Evolutionary conservation across 2,329 filamentous ascomycete genomes (phyloP), one percentile per base, ranked within the genome.

Genomic region (Trichophyton verrucosum): DNA sequence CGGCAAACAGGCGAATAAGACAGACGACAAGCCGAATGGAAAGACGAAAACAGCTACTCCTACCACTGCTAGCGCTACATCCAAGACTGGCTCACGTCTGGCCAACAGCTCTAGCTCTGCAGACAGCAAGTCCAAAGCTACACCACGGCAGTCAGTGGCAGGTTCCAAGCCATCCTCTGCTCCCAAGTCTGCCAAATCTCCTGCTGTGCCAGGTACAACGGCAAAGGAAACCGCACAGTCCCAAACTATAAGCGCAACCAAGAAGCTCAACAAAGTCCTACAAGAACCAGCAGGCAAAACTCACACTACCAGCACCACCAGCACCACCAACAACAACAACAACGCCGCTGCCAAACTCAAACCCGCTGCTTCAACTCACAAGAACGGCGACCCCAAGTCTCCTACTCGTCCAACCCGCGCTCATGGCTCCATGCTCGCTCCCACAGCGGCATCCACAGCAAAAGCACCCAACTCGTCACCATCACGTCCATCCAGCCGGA

Each of bases 401-500:
- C 74, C 76, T 8, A 74, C 73, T 33, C 71, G 68, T 53, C 68
- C 76, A 42, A 68, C 69, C 58, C 77, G 75, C 55, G 68, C 76
- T 57, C 72, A 76, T 33, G 66, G 70, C 51, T 74, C 76, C 20
- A 69, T 71, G 57, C 74, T 73, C 7, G 71, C 76, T 3, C 68
- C 74, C 22, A 77, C 74, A 15, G 69, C 73, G 30, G 66, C 77
- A 24, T 74, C 76, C 38, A 67, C 72, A 4, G 71, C 73, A 8
- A 77, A 72, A 65, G 53, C 63, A 22, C 62, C 46, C 17, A 61
- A 58, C 51, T 63, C 63, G 13, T 68, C 66, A 22, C 64, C 60
- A 1, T 63, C 69, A 36, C 65, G 65, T 8, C 65, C 70, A 3
- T 62, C 68, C 11, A 69, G 68, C 58, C 70, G 70, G 56, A 66